Conservation (phyloP, 345 rosid species). For the thale cress (Arabidopsis thaliana) region TAIR10.1 NC_003071.7:16694001-16694500, state of each 20-base stretch:
- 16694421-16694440: no score
- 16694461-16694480: not conserved
- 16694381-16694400: not conserved
- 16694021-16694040: not conserved
- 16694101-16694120: constrained; percentile 10
- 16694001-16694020: not conserved
- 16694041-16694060: constrained; percentile 6
- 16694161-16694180: constrained; percentile 37
- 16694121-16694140: constrained; percentile 17
- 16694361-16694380: not conserved
- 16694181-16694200: not conserved
- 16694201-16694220: not conserved
- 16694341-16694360: constrained; percentile 29
- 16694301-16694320: not conserved
- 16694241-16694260: not conserved
- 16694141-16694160: constrained; percentile 33
- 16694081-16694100: constrained; percentile 2
- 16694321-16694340: not conserved
- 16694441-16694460: not conserved
- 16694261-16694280: not conserved
- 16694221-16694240: constrained; percentile 10
- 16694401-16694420: not conserved
- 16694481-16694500: not conserved
- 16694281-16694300: not conserved
- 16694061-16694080: constrained; percentile 4